Base-by-base conservation (phyloP, 371 early-diverging fungal species). In the Encephalitozoon romaleae region DNA sequence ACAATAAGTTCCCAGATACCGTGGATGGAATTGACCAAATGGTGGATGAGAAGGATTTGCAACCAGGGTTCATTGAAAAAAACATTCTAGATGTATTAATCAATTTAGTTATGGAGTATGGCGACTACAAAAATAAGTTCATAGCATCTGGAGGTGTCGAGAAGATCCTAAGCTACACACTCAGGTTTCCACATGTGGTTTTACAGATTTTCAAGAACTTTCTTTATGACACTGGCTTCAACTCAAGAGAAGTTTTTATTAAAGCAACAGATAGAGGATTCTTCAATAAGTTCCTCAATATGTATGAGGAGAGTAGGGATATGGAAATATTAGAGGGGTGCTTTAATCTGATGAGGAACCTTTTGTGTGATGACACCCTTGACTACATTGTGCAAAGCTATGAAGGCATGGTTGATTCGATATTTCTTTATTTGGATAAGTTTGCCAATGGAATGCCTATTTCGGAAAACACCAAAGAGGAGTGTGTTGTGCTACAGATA, bases 341-440 rank as follows among this genome's bases (percentile, higher is more conserved):
- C 21, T 68, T 74, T 34, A 74, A 74, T 25, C 25, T 74, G 26
- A 59, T 74, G 18, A 52, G 75, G 26, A 74, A 74, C 54, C 30
- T 74, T 23, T 39, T 53, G 21, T 67, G 68, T 63, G 68, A 74
- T 21, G 67, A 67, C 21, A 32, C 45, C 25, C 51, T 70, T 9
- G 52, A 70, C 21, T 39, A 52, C n/a, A 70, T 70, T 54, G 52
- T 52, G 6, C 26, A 52, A 18, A 30, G 70, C 18, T 70, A 28
- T 18, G 42, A 45, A 39, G 70, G 38, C 18, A 38, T 74, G 51
- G 38, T 54, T 5, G 38, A 53, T n/a, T 41, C 34, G 12, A 18
- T 74, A 32, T 52, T 67, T 67, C 6, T 39, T 25, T 53, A 43
- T 63, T 26, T 71, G 8, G 45, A 42, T 28, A 28, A 59, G n/a